Base-by-base conservation (phyloP, 129 eudicot species). In the Ambrosia artemisiifolia region DNA sequence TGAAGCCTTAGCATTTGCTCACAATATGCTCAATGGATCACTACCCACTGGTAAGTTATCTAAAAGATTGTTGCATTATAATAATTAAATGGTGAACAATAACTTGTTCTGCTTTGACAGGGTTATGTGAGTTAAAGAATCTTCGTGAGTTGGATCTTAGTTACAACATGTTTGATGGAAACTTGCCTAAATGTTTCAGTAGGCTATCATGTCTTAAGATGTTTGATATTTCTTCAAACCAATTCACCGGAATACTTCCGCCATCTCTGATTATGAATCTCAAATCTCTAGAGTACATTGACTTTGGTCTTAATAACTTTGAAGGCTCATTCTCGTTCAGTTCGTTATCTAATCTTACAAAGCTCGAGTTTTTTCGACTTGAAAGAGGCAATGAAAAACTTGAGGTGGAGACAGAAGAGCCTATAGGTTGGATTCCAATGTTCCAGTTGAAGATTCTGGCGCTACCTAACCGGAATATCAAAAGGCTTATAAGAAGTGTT, bases 251-350 rank as follows among this genome's bases (percentile, higher is more conserved):
- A 44, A 68, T 0, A 47, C 4, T 76, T 63, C 12, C 30, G 2
- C 32, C 82, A 18, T 54, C 74, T 5, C 11, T 69, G 32, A 57
- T 76, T 20, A 1, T 63, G 1, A 76, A 69, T 28, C 88, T 80
- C 72, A 54, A 40, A 2, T 55, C 72, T 65, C 77, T 84, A 0
- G 72, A 84, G 80, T 72, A 84, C 44, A 8, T 80, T 28, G 77
- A 78, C 16, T 65, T 80, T 48, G 51, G 76, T 44, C 2, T 6
- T 30, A 80, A 84, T 30, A 46, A 38, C 7, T 75, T 75, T 32
- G 80, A 76, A 55, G 88, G 82, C 36, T 20, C 47, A 9, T 57
- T 83, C 60, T 75, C 74, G 12, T 79, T 75, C 33, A 73, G 60
- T 32, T 73, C 43, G 1, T 74, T 79, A 33, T 69, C 79, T 20